Conservation (phyloP, 495 filamentous ascomycete genomes). For the Bryoglossum gracile region DNA sequence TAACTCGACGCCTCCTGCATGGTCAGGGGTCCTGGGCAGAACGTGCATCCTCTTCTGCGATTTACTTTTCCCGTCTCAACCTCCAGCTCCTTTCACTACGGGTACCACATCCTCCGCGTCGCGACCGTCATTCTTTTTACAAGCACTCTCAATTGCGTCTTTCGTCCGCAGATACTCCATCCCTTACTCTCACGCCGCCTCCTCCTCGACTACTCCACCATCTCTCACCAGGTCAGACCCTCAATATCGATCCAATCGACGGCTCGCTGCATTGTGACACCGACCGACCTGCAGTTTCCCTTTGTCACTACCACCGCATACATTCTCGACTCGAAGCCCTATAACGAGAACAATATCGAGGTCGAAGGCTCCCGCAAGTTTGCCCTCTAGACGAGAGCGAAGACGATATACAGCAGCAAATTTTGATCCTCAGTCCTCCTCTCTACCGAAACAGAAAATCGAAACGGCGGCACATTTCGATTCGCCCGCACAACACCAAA, state of each 20-base stretch:
- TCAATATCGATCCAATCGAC: neutral
- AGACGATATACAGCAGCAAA: conserved; percentile 5
- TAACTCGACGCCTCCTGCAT: neutral
- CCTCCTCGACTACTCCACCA: neutral
- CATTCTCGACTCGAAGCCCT: conserved; percentile 7
- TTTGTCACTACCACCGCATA: conserved; percentile 6
- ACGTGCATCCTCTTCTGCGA: neutral
- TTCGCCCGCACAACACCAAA: neutral
- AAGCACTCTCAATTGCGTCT: neutral
- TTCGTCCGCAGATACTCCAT: neutral
- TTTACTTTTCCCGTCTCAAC: neutral
- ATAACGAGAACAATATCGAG: conserved; percentile 4
- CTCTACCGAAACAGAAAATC: neutral
- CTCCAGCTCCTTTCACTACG: neutral
- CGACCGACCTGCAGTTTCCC: conserved; percentile 9
- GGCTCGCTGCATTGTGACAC: conserved; percentile 3
- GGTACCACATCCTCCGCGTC: neutral
- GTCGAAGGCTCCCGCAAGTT: neutral
- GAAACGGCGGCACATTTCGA: conserved; percentile 2
- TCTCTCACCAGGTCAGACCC: neutral
- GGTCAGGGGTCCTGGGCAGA: neutral
- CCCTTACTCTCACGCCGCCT: neutral
- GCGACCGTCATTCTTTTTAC: neutral
- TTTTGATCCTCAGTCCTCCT: neutral
- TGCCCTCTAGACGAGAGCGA: conserved; percentile 8